phyloP scores from a whole-genome alignment of 306 rosid species.

The Spatholobus suberectus region DNA sequence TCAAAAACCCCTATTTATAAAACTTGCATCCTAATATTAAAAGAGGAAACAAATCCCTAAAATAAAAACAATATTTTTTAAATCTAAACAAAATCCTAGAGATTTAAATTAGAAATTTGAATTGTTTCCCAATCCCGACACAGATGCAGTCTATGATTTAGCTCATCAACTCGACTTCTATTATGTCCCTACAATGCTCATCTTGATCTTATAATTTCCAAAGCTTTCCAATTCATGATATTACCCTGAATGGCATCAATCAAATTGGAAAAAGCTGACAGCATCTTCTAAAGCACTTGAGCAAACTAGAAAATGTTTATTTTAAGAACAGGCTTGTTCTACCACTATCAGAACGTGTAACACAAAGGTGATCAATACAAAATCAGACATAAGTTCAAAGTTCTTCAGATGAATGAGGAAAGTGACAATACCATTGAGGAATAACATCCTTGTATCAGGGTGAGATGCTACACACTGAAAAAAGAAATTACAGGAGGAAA shows the following conservation, averaged over 20 bases:
- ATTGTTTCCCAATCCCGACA: no score
- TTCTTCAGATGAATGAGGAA: slow-evolving; percentile 38
- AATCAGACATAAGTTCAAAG: slow-evolving; percentile 24
- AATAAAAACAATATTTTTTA: no score
- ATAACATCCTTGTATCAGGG: slow-evolving; percentile 89
- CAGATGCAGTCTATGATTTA: neutral
- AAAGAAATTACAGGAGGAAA: slow-evolving; percentile 15
- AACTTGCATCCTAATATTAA: no score
- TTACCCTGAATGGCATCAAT: slow-evolving; percentile 19
- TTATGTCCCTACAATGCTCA: slow-evolving; percentile 10
- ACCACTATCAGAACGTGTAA: neutral
- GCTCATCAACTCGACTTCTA: neutral
- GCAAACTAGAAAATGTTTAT: slow-evolving; percentile 24
- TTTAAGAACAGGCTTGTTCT: neutral
- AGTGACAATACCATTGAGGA: slow-evolving; percentile 77
- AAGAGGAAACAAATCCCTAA: no score
- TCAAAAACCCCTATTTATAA: no score
- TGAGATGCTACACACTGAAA: slow-evolving; percentile 96
- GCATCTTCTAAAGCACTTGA: slow-evolving; percentile 16
- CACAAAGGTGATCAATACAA: slow-evolving; percentile 29
- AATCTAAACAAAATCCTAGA: no score
- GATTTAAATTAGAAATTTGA: no score
- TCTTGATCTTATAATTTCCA: slow-evolving; percentile 20
- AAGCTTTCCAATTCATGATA: neutral
- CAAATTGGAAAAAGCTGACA: slow-evolving; percentile 7